Base-by-base conservation (phyloP, 495 filamentous ascomycete species). In the Delitschia confertaspora region DNA sequence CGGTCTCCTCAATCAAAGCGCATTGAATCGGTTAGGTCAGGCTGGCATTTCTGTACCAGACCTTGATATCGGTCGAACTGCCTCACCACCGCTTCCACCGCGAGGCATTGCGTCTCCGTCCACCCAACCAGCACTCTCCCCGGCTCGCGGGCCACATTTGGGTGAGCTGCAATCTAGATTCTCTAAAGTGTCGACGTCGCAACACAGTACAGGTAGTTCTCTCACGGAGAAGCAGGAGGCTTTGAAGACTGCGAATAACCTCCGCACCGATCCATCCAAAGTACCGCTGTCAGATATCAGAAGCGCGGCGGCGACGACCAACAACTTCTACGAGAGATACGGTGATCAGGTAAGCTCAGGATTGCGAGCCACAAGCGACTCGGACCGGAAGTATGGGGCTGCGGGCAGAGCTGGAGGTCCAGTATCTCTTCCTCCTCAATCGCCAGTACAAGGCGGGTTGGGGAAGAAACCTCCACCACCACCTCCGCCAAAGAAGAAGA, bases 41-140 rank as follows among this genome's bases (percentile, higher is more conserved):
- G 80, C 88, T 4, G 89, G 89, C 3, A 70, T 95, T 31, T 84
- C 79, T 0, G 86, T 95, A 2, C 85, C 89, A 1, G 83, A 73
- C 0, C 68, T 95, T 30, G 82, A 82, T 11, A 93, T 94, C 47
- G 79, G 78, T 9, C 56, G 50, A 16, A 38, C 49, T 41, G 34
- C 57, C 18, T 45, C 60, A 37, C 49, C 56, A 26, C 39, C 42
- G 40, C 58, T 55, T 27, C 48, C 50, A 33, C 53, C 36, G 36
- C 47, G 51, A 8, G 44, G 46, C 14, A 55, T 36, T 11, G 26
- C 51, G 17, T 34, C 38, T 40, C 39, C 23, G 38, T 19, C 32
- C 37, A 16, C 34, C 38, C 18, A 21, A 18, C 22, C 45, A n/a
- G 25, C 45, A 38, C 19, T 38, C 48, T 39, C 49, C 53, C n/a